Percentiles rank a stretch among this genome's conserved stretches.
phyloP scores from a whole-genome alignment of 2,329 filamentous ascomycete species.

The Sphaerulina musiva region DNA sequence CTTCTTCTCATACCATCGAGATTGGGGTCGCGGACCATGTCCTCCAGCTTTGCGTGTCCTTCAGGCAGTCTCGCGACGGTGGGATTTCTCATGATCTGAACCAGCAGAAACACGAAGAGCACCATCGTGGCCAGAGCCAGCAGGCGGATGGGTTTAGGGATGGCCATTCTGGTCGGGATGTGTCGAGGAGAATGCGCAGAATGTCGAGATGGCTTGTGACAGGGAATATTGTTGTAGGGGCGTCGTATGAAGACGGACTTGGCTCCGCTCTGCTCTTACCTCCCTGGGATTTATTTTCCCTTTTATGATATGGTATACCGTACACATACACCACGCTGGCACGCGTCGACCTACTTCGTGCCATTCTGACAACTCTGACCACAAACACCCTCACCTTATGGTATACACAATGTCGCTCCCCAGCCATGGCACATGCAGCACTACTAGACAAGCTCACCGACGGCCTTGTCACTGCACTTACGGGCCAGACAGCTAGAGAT shows the following conservation, averaged over 20 bases:
- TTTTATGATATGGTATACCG: not conserved
- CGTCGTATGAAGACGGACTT: not conserved
- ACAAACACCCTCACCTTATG: not conserved
- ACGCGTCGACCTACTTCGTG: not conserved
- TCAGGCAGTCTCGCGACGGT: slow-evolving; percentile 35
- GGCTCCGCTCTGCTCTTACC: not conserved
- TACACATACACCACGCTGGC: not conserved
- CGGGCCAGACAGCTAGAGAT: slow-evolving; percentile 39
- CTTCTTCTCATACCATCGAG: slow-evolving; percentile 62
- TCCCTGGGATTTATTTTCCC: not conserved
- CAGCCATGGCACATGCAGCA: slow-evolving; percentile 63
- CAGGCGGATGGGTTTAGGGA: slow-evolving; percentile 77
- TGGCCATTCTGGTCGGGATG: slow-evolving; percentile 57
- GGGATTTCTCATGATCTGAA: slow-evolving; percentile 62
- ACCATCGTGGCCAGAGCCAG: slow-evolving; percentile 64
- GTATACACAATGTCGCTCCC: slow-evolving; percentile 4
- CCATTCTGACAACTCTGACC: not conserved
- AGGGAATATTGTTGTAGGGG: too few species aligned
- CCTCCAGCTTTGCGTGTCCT: slow-evolving; percentile 41
- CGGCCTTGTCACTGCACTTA: slow-evolving; percentile 61
- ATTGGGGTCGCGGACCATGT: slow-evolving; percentile 74
- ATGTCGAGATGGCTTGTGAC: not conserved
- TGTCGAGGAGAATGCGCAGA: not conserved
- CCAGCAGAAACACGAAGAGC: slow-evolving; percentile 71
- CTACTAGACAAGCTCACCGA: slow-evolving; percentile 59